These are phyloP conservation scores for Spiraea crenata DNA, from an alignment of 331 rosid species.

Conservation along the genomic window DNA sequence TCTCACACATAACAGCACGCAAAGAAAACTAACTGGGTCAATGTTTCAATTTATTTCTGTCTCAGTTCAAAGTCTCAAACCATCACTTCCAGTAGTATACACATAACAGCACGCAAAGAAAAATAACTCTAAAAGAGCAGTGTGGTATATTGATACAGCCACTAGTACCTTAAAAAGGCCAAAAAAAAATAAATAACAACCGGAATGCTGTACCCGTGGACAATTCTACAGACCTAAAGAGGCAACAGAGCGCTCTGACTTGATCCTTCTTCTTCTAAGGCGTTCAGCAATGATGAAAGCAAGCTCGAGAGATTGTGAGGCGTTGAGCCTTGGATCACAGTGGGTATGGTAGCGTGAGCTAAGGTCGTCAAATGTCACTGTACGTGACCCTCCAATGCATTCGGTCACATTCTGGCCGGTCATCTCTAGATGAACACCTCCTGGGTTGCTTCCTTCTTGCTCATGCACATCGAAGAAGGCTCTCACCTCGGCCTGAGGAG, in stretches of 20 bases:
- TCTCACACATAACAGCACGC: slow-evolving; percentile 23
- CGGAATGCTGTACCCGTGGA: slow-evolving; percentile 8
- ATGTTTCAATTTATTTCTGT: slow-evolving; percentile 23
- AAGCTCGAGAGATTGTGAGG: slow-evolving; percentile 96
- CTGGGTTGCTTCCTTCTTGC: slow-evolving; percentile 98
- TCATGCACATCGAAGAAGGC: slow-evolving; percentile 98
- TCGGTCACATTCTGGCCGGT: slow-evolving; percentile 98
- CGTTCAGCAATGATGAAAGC: slow-evolving; percentile 96
- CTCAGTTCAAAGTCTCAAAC: slow-evolving; percentile 33
- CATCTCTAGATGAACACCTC: slow-evolving; percentile 97
- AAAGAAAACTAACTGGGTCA: slow-evolving; percentile 13
- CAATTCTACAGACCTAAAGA: slow-evolving; percentile 37
- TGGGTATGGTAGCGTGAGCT: slow-evolving; percentile 98
- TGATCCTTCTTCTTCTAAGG: slow-evolving; percentile 82
- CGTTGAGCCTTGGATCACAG: slow-evolving; percentile 96
- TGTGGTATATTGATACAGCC: slow-evolving; percentile 20
- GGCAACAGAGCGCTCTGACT: slow-evolving; percentile 44
- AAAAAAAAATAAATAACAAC: slow-evolving; percentile 16
- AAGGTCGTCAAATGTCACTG: slow-evolving; percentile 90
- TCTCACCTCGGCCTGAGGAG: slow-evolving; percentile 88
- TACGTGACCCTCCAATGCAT: slow-evolving; percentile 96
- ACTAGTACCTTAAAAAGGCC: slow-evolving; percentile 10
- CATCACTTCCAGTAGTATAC: slow-evolving; percentile 35
- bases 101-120: slow-evolving; percentile 34
- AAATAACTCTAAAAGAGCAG: slow-evolving; percentile 21